phyloP scores from a whole-genome alignment of 2,329 filamentous ascomycete species.

The Monilinia laxa region DNA sequence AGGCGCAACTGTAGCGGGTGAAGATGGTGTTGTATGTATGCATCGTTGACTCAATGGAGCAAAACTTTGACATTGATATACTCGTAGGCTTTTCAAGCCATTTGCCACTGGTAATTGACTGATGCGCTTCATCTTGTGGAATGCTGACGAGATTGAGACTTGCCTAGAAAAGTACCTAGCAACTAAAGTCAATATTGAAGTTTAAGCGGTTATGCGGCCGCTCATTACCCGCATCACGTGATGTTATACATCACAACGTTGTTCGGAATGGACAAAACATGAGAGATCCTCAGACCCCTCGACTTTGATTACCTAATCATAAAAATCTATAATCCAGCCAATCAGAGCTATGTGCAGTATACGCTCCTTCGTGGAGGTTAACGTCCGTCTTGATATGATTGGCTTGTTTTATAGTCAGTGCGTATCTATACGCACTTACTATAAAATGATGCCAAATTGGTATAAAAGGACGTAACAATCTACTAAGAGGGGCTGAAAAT shows the following conservation, averaged over 20 bases:
- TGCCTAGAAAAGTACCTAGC: conserved; percentile 10
- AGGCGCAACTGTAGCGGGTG: conserved; percentile 35
- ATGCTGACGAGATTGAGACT: neutral
- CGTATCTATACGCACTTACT: no score
- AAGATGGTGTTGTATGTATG: conserved; percentile 35
- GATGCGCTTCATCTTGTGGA: conserved; percentile 39
- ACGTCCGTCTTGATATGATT: no score
- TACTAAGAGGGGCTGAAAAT: no score
- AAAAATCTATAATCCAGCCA: no score
- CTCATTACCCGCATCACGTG: conserved; percentile 5
- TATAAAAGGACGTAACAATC: no score
- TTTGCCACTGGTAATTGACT: conserved; percentile 29
- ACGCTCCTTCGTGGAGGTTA: no score
- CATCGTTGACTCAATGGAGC: conserved; percentile 27
- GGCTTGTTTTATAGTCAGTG: no score
- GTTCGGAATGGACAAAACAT: neutral
- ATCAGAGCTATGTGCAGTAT: no score
- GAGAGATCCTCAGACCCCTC: no score
- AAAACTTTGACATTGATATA: conserved; percentile 6
- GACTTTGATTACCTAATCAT: no score
- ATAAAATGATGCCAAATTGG: no score
- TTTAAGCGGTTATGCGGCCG: conserved; percentile 17
- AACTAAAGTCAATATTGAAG: neutral
- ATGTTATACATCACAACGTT: neutral
- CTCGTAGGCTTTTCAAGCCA: conserved; percentile 25